phyloP scores from a whole-genome alignment of 2,329 filamentous ascomycete species.

The Thielaviopsis euricoi region DNA sequence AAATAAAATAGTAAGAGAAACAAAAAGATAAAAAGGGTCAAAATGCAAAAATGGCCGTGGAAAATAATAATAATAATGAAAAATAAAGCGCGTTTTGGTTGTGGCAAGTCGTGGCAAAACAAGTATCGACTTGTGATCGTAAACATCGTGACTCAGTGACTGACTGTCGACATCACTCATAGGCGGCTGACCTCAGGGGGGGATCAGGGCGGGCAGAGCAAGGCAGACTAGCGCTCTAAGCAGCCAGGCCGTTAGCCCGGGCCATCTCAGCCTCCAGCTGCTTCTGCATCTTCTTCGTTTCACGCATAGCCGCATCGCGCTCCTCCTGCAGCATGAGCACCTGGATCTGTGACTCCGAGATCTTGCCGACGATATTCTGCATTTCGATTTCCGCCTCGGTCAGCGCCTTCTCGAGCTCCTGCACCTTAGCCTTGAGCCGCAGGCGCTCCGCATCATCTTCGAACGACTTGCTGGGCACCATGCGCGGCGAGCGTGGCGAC shows the following conservation, averaged over 20 bases:
- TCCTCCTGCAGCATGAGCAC: conserved; percentile 64
- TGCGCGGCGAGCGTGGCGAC: conserved; percentile 27
- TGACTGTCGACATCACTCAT: neutral
- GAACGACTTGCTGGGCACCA: conserved; percentile 45
- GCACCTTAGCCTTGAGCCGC: conserved; percentile 58
- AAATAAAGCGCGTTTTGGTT: neutral
- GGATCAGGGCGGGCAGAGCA: too few relatives aligned
- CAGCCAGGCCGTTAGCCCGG: conserved; percentile 4
- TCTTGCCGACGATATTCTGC: conserved; percentile 63
- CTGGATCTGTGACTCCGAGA: conserved; percentile 71
- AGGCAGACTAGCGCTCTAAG: neutral
- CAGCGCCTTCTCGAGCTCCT: conserved; percentile 65
- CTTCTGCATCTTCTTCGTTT: conserved; percentile 53
- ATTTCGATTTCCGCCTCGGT: conserved; percentile 51
- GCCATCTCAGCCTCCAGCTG: conserved; percentile 45
- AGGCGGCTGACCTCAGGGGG: too few relatives aligned
- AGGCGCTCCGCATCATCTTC: conserved; percentile 60
- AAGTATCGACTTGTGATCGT: neutral
- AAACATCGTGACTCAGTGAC: neutral
- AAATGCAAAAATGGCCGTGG: neutral
- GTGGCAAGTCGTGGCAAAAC: neutral
- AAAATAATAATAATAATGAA: neutral
- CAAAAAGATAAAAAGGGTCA: neutral
- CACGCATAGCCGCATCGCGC: conserved; percentile 55
- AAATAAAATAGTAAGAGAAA: neutral